Conservation (phyloP, 2,329 filamentous ascomycete genomes). For the Thielaviopsis populi region DNA sequence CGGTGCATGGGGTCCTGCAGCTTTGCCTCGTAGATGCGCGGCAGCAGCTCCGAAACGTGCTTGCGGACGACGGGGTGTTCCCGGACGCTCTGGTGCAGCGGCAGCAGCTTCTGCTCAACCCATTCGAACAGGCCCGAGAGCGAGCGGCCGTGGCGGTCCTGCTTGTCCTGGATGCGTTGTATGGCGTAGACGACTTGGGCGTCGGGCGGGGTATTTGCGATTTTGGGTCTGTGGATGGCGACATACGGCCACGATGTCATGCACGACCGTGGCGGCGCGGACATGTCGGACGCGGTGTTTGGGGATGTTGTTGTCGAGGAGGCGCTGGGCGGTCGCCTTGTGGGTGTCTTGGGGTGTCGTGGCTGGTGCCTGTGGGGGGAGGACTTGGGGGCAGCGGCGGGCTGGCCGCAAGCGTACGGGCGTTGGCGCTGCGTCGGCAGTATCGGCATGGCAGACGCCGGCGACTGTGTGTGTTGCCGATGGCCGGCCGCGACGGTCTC, state of each 20-base stretch:
- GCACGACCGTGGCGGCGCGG: neutral
- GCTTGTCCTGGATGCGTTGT: neutral
- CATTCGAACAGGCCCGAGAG: neutral
- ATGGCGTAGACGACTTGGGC: neutral
- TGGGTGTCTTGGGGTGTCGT: neutral
- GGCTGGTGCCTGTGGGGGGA: neutral
- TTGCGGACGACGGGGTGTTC: neutral
- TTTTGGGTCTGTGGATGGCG: neutral
- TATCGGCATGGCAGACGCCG: neutral
- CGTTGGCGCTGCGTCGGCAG: neutral
- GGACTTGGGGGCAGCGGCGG: too few relatives aligned
- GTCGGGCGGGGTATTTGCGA: neutral
- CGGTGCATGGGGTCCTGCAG: neutral
- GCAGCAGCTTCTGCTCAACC: slow-evolving; percentile 11
- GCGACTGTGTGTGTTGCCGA: neutral
- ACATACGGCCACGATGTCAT: neutral
- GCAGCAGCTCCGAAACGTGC: slow-evolving; percentile 2
- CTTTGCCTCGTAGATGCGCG: slow-evolving; percentile 5
- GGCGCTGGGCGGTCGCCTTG: neutral
- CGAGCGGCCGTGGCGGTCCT: neutral
- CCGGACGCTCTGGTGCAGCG: neutral
- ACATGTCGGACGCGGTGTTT: neutral
- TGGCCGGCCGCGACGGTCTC: neutral
- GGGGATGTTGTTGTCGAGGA: neutral
- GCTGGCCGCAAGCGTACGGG: too few relatives aligned